Evolutionary conservation across 805 yeast species (phyloP).

Genomic region (Metschnikowia bowlesiae): DNA sequence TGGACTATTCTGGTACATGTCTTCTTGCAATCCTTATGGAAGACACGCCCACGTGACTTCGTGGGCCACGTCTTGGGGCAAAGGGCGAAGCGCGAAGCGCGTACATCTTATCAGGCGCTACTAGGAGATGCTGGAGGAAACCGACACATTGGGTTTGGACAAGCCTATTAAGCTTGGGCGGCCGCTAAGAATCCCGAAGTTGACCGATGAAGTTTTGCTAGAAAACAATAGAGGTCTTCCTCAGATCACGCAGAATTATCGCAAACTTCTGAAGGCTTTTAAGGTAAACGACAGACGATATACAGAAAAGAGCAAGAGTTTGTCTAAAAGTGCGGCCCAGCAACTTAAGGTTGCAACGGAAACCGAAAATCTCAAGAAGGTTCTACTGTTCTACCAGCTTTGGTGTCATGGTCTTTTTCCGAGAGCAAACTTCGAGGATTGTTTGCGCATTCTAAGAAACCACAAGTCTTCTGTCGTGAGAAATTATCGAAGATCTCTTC

Average conservation of each 20-base stretch:
- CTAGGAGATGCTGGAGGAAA: slow-evolving; percentile 6
- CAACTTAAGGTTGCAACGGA: slow-evolving; percentile 29
- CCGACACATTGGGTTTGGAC: slow-evolving; percentile 33
- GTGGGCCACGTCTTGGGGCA: not conserved
- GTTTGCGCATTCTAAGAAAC: slow-evolving; percentile 14
- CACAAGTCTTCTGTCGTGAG: slow-evolving; percentile 11
- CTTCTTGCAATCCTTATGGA: too few relatives aligned
- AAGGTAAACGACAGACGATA: slow-evolving; percentile 23
- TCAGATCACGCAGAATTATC: slow-evolving; percentile 29
- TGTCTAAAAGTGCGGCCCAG: slow-evolving; percentile 14
- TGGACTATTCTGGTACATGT: too few relatives aligned
- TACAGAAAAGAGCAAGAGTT: slow-evolving; percentile 14
- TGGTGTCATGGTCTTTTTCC: slow-evolving; percentile 40
- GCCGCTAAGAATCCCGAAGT: slow-evolving; percentile 27
- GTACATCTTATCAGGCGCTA: not conserved
- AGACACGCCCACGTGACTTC: not conserved
- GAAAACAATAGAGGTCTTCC: slow-evolving; percentile 31
- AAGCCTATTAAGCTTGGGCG: slow-evolving; percentile 33
- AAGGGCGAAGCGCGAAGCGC: slow-evolving; percentile 1
- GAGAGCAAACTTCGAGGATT: slow-evolving; percentile 16
- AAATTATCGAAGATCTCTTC: slow-evolving; percentile 13
- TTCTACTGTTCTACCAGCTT: slow-evolving; percentile 40
- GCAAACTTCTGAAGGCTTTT: slow-evolving; percentile 23
- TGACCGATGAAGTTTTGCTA: slow-evolving; percentile 37
- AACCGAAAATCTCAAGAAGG: slow-evolving; percentile 29